Conservation (phyloP, 1,284 basidiomycete species). For the Malassezia globosa region DNA sequence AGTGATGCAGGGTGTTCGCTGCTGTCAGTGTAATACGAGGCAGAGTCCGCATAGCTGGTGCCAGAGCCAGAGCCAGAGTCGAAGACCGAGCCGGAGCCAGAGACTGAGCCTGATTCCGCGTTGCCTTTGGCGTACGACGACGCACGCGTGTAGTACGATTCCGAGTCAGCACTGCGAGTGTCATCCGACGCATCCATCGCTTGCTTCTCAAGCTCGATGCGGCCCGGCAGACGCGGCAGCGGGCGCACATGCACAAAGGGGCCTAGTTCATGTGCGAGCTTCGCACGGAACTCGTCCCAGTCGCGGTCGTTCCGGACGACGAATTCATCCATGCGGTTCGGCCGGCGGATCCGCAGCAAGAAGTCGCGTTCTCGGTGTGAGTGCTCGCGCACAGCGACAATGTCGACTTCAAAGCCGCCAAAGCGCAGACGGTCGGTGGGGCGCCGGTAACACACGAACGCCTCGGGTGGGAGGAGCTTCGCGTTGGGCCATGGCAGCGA, state of each 20-base stretch:
- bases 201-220: not conserved
- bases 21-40: slow-evolving; percentile 4
- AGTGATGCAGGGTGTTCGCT: not conserved
- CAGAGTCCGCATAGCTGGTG: not conserved
- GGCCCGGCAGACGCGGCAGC: slow-evolving; percentile 29
- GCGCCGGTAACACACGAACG: slow-evolving; percentile 36
- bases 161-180: not conserved
- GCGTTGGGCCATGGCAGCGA: slow-evolving; percentile 31
- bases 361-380: slow-evolving; percentile 27
- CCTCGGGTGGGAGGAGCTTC: slow-evolving; percentile 35
- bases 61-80: not conserved
- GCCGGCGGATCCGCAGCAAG: slow-evolving; percentile 35
- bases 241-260: slow-evolving; percentile 29
- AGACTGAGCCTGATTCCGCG: not conserved
- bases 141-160: not conserved
- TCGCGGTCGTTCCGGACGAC: slow-evolving; percentile 41
- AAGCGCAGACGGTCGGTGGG: slow-evolving; percentile 31
- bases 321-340: slow-evolving; percentile 29
- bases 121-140: not conserved
- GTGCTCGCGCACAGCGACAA: slow-evolving; percentile 30
- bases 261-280: slow-evolving; percentile 31
- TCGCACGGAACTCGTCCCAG: slow-evolving; percentile 33
- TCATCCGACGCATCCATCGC: not conserved
- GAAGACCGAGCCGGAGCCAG: not conserved
- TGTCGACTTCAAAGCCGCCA: slow-evolving; percentile 40